phyloP scores from a whole-genome alignment of 2,329 filamentous ascomycete species.

The Hypocreales sp. region DNA sequence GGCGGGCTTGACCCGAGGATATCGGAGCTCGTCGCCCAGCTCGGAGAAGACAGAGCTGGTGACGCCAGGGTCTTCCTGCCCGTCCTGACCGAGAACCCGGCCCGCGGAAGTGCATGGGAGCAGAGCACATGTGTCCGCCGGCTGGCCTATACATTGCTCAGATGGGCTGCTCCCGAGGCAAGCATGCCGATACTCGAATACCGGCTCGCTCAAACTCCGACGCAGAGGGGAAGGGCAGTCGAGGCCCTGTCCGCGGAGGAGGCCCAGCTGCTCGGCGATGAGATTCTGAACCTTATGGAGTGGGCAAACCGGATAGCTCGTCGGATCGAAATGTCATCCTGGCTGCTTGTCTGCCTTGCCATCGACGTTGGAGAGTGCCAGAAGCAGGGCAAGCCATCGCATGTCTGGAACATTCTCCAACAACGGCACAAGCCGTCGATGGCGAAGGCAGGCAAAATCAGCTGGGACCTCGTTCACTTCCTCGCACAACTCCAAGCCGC shows the following conservation, averaged over 20 bases:
- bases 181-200: slow-evolving; percentile 17
- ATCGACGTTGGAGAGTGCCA: slow-evolving; percentile 14
- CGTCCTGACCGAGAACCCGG: slow-evolving; percentile 40
- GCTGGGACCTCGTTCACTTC: slow-evolving; percentile 47
- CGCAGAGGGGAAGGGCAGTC: slow-evolving; percentile 14
- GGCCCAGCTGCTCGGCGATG: slow-evolving; percentile 4
- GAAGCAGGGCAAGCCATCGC: slow-evolving; percentile 12
- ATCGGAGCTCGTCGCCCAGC: slow-evolving; percentile 21
- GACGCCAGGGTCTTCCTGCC: slow-evolving; percentile 44
- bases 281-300: slow-evolving; percentile 8
- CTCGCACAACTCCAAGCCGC: slow-evolving; percentile 43
- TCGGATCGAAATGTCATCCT: no score
- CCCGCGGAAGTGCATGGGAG: slow-evolving; percentile 41
- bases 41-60: slow-evolving; percentile 7
- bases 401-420: slow-evolving; percentile 10
- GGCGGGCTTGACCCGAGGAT: slow-evolving; percentile 19
- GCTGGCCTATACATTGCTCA: slow-evolving; percentile 37
- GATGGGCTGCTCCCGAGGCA: slow-evolving; percentile 6
- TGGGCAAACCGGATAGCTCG: no score
- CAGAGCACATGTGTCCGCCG: slow-evolving; percentile 32
- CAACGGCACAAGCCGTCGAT: background rate
- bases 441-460: background rate
- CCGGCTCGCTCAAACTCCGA: slow-evolving; percentile 15
- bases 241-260: slow-evolving; percentile 4
- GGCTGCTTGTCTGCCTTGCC: slow-evolving; percentile 12